Evolutionary conservation across 345 rosid species (phyloP).

Genomic region (Turnera subulata): DNA sequence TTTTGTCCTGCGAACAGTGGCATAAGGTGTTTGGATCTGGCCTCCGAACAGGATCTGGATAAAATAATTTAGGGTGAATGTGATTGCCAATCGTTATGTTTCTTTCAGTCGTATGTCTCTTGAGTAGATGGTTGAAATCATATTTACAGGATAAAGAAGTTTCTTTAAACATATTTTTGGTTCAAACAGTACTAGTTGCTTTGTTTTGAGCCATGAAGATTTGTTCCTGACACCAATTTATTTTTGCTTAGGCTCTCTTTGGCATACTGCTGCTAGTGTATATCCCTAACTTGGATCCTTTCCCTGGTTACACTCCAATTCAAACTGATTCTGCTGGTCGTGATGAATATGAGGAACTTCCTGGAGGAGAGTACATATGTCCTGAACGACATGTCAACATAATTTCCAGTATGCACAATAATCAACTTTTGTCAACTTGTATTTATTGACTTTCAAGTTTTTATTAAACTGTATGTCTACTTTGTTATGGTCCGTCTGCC

Average conservation of each 20-base stretch:
- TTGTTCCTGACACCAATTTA: slow-evolving; percentile 11
- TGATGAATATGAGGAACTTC: slow-evolving; percentile 83
- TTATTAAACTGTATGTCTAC: not conserved
- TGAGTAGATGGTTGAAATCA: not conserved
- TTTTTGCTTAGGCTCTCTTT: slow-evolving; percentile 64
- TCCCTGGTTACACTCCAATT: slow-evolving; percentile 79
- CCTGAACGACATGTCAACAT: slow-evolving; percentile 80
- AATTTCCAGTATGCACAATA: slow-evolving; percentile 65
- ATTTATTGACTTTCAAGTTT: slow-evolving; percentile 4
- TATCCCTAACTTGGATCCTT: slow-evolving; percentile 82
- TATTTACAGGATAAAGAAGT: too few relatives aligned
- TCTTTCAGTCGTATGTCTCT: not conserved
- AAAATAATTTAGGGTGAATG: not conserved
- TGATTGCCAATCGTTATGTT: not conserved
- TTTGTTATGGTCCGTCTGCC: too few relatives aligned
- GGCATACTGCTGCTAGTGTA: slow-evolving; percentile 70
- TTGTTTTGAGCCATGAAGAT: not conserved
- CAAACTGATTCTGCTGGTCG: slow-evolving; percentile 49
- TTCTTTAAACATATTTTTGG: too few relatives aligned
- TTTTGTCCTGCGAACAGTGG: not conserved
- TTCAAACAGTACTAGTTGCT: too few relatives aligned
- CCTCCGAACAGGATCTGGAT: not conserved
- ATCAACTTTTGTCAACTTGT: not conserved
- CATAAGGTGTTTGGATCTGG: not conserved
- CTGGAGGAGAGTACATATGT: slow-evolving; percentile 84